These are phyloP conservation scores for Wickerhamomyces kurtzmanii DNA, from an alignment of 805 yeast species.

Conservation along the genomic window DNA sequence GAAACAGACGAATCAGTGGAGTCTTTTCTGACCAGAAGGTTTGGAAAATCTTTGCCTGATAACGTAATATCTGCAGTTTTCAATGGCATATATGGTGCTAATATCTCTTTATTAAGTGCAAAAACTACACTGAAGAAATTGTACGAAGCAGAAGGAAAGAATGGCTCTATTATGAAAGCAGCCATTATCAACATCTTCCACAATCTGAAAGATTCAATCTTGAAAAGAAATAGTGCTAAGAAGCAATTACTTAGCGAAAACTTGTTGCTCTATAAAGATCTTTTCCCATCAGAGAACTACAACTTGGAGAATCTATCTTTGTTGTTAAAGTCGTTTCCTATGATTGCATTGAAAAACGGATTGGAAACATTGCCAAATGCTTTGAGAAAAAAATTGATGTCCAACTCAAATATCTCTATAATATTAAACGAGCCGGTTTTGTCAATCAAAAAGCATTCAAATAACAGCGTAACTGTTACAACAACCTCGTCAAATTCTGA, in stretches of 20 bases:
- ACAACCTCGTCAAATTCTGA: slow-evolving; percentile 1
- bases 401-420: slow-evolving; percentile 30
- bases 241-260: slow-evolving; percentile 19
- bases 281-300: slow-evolving; percentile 26
- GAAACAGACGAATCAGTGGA: slow-evolving; percentile 63
- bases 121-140: slow-evolving; percentile 46
- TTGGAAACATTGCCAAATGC: slow-evolving; percentile 41
- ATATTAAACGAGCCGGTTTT: slow-evolving; percentile 17
- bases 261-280: slow-evolving; percentile 27
- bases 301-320: slow-evolving; percentile 26
- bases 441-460: slow-evolving; percentile 2
- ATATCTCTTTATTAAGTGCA: slow-evolving; percentile 55
- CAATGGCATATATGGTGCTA: slow-evolving; percentile 93
- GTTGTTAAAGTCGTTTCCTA: slow-evolving; percentile 44
- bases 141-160: slow-evolving; percentile 44
- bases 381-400: slow-evolving; percentile 26
- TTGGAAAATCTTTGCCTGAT: slow-evolving; percentile 41
- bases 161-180: slow-evolving; percentile 49
- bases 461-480: slow-evolving; percentile 2
- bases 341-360: slow-evolving; percentile 50
- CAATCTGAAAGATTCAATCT: slow-evolving; percentile 7
- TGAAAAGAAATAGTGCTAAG: slow-evolving; percentile 4
- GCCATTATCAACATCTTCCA: slow-evolving; percentile 24
- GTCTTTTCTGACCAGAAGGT: slow-evolving; percentile 56
- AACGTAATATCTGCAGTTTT: slow-evolving; percentile 72